These are phyloP conservation scores for Ogataea pini DNA, from an alignment of 805 yeast genomes.

Conservation along the genomic window DNA sequence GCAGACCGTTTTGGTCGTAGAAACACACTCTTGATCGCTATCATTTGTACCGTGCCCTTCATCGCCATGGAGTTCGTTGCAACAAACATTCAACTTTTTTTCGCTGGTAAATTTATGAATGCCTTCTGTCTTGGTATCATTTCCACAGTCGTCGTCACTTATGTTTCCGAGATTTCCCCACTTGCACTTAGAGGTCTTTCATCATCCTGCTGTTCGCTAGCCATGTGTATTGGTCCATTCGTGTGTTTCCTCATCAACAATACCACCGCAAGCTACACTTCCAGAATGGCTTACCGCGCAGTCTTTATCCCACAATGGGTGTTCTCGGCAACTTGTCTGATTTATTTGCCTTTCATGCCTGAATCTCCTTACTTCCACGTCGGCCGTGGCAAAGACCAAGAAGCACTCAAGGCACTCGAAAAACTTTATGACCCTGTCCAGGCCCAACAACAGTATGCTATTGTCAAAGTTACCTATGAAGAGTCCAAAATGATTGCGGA, in stretches of 20 bases:
- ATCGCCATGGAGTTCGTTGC: slow-evolving; percentile 45
- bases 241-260: slow-evolving; percentile 15
- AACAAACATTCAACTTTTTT: slow-evolving; percentile 36
- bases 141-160: slow-evolving; percentile 40
- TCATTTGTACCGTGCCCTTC: slow-evolving; percentile 35
- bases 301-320: slow-evolving; percentile 26
- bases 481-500: slow-evolving; percentile 27
- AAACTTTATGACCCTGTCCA: slow-evolving; percentile 25
- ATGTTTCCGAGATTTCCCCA: slow-evolving; percentile 52
- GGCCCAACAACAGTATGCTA: slow-evolving; percentile 38
- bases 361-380: slow-evolving; percentile 29
- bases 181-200: slow-evolving; percentile 42
- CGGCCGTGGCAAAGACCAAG: slow-evolving; percentile 41
- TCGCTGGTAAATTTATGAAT: slow-evolving; percentile 43
- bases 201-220: slow-evolving; percentile 35
- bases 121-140: slow-evolving; percentile 48
- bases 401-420: slow-evolving; percentile 41
- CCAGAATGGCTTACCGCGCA: slow-evolving; percentile 23
- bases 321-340: slow-evolving; percentile 11
- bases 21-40: slow-evolving; percentile 34
- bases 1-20: slow-evolving; percentile 41
- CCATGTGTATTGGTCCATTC: slow-evolving; percentile 31
- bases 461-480: slow-evolving; percentile 34
- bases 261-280: slow-evolving; percentile 12
- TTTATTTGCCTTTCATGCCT: slow-evolving; percentile 18